Conservation (phyloP, 208 protist genomes). For the Trypanosoma scelopori region DNA sequence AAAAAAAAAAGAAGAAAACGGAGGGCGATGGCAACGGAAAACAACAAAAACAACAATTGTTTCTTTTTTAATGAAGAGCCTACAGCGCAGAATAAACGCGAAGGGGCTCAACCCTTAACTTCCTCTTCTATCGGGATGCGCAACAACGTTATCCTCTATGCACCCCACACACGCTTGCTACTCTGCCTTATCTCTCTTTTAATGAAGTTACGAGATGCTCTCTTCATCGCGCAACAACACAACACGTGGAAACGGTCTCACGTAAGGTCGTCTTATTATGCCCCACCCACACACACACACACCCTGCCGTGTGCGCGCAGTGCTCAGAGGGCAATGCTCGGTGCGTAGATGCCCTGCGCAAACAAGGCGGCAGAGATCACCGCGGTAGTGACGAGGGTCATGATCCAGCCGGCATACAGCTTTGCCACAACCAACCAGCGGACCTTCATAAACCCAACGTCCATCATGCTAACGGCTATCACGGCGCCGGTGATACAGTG, state of each 20-base stretch:
- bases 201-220: background rate
- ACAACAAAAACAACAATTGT: slow-evolving; percentile 22
- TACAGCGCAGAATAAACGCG: background rate
- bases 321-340: slow-evolving; percentile 11
- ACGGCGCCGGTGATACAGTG: slow-evolving; percentile 91
- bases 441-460: slow-evolving; percentile 58
- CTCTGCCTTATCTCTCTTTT: background rate
- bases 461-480: slow-evolving; percentile 76
- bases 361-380: slow-evolving; percentile 73
- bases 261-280: too few relatives aligned
- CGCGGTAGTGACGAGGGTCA: slow-evolving; percentile 57
- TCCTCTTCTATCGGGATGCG: background rate
- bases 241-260: too few relatives aligned
- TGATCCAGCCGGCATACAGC: slow-evolving; percentile 76
- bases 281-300: background rate
- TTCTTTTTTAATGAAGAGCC: slow-evolving; percentile 12
- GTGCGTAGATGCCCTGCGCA: slow-evolving; percentile 70
- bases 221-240: background rate
- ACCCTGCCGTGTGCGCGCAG: background rate
- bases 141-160: background rate
- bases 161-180: background rate
- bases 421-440: slow-evolving; percentile 74
- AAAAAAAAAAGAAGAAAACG: background rate
- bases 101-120: background rate
- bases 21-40: background rate